These are phyloP conservation scores for Russula sp. DNA, from an alignment of 768 basidiomycete genomes.

Conservation along the genomic window DNA sequence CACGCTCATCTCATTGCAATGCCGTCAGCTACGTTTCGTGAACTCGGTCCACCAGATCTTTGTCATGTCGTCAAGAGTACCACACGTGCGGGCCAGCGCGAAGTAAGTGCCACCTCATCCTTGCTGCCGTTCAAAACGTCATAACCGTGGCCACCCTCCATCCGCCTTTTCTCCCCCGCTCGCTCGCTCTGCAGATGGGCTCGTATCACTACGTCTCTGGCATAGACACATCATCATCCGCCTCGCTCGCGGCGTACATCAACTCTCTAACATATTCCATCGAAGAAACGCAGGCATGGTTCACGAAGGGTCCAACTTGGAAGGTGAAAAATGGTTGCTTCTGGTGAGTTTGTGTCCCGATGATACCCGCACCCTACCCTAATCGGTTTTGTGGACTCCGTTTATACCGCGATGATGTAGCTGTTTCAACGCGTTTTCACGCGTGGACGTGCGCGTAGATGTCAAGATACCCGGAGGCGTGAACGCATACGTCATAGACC, in stretches of 20 bases:
- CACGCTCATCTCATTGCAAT: slow-evolving; percentile 25
- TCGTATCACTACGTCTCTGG: slow-evolving; percentile 98
- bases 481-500: slow-evolving; percentile 87
- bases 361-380: not conserved
- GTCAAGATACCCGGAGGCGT: slow-evolving; percentile 99
- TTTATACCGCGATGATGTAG: slow-evolving; percentile 39
- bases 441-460: slow-evolving; percentile 94
- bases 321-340: slow-evolving; percentile 92
- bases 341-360: slow-evolving; percentile 55
- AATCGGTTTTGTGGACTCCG: not conserved
- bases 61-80: slow-evolving; percentile 94
- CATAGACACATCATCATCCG: slow-evolving; percentile 98
- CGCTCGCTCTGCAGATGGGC: slow-evolving; percentile 56
- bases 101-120: slow-evolving; percentile 53
- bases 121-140: not conserved
- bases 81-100: slow-evolving; percentile 77
- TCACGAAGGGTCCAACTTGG: slow-evolving; percentile 79
- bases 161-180: not conserved
- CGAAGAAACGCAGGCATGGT: slow-evolving; percentile 91
- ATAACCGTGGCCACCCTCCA: not conserved
- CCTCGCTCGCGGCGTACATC: slow-evolving; percentile 95
- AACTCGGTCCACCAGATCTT: slow-evolving; percentile 95
- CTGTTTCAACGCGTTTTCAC: slow-evolving; percentile 97
- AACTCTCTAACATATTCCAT: slow-evolving; percentile 97
- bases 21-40: slow-evolving; percentile 81